Base-by-base conservation (phyloP, 164 flowering plant genomes). In the Piper betle region DNA sequence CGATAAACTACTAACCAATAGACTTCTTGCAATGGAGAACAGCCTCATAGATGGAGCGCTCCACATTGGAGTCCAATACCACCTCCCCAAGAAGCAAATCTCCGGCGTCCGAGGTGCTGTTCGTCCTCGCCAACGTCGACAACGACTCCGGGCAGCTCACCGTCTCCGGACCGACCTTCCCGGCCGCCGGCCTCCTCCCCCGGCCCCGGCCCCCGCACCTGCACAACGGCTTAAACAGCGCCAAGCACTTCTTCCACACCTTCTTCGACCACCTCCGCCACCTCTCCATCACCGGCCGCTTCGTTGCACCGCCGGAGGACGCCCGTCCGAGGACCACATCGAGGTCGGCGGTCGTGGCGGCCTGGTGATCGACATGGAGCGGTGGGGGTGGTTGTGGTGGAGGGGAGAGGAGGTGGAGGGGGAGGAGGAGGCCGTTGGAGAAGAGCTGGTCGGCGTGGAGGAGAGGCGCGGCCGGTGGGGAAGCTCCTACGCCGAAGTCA, bases 11-110 rank as follows among this genome's bases (percentile, higher is more conserved):
- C 62, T 19, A 67, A 75, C 84, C 81, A 55, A 69, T 74, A n/a
- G 88, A 83, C 73, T 75, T 82, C 66, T 82, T 83, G 75, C 92
- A 86, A 64, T 86, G 82, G 46, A 86, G 87, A 74, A 86, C 77
- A 4, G 92, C 92, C 60, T 83, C 92, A 46, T 69, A 43, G 19
- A 85, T 82, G 13, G 82, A 72, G 71, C 71, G 69, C 67, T 83
- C 88, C n/a, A 48, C 40, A 56, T 79, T 71, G 33, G 60, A 42
- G 39, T 48, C 67, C 7, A 64, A 37, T 46, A 64, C 15, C 12
- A 17, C 15, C 37, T 40, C 39, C 17, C 33, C 20, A 38, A 39
- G 58, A 58, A 52, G 41, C 69, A 74, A 67, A 64, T 41, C 67
- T 61, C 46, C 74, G 13, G 40, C 6, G 6, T 72, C 62, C 48